Evolutionary conservation across 805 yeast species (phyloP).

Genomic region (Torulaspora maleeae): DNA sequence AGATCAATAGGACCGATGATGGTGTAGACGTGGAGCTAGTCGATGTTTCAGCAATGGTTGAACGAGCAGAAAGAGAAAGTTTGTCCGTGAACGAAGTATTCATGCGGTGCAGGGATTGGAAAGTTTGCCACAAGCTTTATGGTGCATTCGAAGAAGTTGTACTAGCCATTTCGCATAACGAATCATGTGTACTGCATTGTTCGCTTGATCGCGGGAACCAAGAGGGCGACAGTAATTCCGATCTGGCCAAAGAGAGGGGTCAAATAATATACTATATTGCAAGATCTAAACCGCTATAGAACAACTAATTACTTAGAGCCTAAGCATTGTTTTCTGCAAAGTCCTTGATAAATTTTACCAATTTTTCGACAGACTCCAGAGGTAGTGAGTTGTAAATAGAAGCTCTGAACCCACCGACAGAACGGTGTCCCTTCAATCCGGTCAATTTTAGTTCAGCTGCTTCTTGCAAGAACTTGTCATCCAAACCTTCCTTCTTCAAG

Average conservation of each 20-base stretch:
- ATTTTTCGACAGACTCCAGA: slow-evolving; percentile 50
- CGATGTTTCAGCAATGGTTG: slow-evolving; percentile 23
- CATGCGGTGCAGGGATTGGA: slow-evolving; percentile 64
- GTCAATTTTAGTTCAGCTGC: slow-evolving; percentile 58
- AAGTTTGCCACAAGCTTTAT: slow-evolving; percentile 54
- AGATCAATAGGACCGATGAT: slow-evolving; percentile 5
- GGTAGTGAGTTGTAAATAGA: slow-evolving; percentile 87
- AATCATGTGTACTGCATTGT: slow-evolving; percentile 63
- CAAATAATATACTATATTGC: slow-evolving; percentile 59
- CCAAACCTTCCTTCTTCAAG: slow-evolving; percentile 56
- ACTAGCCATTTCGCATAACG: slow-evolving; percentile 51
- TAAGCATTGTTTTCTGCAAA: slow-evolving; percentile 48
- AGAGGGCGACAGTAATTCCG: slow-evolving; percentile 19
- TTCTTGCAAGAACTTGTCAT: slow-evolving; percentile 61
- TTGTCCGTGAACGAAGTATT: slow-evolving; percentile 39
- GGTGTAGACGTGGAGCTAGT: slow-evolving; percentile 12
- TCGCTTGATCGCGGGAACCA: slow-evolving; percentile 47
- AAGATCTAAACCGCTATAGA: slow-evolving; percentile 27
- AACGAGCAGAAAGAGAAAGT: slow-evolving; percentile 22
- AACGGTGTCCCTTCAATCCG: slow-evolving; percentile 92
- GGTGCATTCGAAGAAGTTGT: slow-evolving; percentile 58
- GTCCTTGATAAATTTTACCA: slow-evolving; percentile 53
- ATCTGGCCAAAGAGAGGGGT: slow-evolving; percentile 45
- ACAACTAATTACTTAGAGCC: slow-evolving; percentile 1
- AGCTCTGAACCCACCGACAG: slow-evolving; percentile 95